Evolutionary conservation across 164 flowering plant species (phyloP), one percentile per base, ranked within the genome.

Genomic region (Umbilicus rupestris): DNA sequence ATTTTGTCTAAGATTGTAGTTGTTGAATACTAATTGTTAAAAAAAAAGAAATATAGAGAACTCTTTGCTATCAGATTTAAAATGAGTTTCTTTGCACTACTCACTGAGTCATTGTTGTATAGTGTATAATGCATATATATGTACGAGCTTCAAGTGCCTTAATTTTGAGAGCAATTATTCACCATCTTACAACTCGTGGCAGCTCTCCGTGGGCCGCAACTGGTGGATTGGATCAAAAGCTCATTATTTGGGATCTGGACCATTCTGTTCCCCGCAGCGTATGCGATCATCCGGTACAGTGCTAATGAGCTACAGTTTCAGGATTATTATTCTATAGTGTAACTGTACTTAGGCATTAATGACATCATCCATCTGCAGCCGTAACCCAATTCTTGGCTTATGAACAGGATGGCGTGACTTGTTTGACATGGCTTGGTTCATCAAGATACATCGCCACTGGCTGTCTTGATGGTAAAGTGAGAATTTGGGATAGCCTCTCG

Each of bases 401-500:
- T 33, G 17, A 52, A 39, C 84, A 91, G 97, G 96, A 81, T 9
- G 90, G 85, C 2, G 96, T 94, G 33, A 68, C 90, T 7, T 84
- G 89, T 77, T 72, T 89, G 82, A 63, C 78, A 35, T 91, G 97
- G 99, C 74, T 94, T 12, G 92, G 92, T n/a, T 31, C 77, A 20
- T 82, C 89, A 15, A 77, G 76, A 65, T 84, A 71, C 39, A 3
- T 91, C 33, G 96, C 90, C 46, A 82, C 96, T 7, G 99, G 99
- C 28, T 75, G 85, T 67, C 75, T 69, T 22, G 96, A 85, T 69
- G 96, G 96, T 1, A 87, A 78, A 74, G 83, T 94, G 15, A 74
- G 88, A 16, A 16, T 94, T 15, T 94, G 99, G 99, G 96, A 94
- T 58, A 80, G 88, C 71, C 90, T 85, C 11, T 89, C 95, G 7